phyloP scores from a whole-genome alignment of 345 rosid species.

The Noccaea caerulescens region DNA sequence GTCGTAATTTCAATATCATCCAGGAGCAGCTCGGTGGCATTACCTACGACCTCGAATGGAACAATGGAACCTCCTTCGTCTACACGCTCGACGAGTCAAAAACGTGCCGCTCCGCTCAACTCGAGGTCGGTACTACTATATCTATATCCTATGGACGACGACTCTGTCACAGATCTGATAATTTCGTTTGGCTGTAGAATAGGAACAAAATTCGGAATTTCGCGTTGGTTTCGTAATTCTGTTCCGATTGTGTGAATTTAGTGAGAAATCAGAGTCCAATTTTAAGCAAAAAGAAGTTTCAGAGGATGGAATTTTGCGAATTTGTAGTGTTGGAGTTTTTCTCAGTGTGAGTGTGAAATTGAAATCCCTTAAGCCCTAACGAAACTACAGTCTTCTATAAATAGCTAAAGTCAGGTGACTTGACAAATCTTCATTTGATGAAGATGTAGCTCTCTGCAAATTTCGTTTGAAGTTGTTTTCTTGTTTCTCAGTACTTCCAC shows the following conservation, averaged over 20 bases:
- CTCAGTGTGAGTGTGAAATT: neutral
- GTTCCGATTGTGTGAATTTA: neutral
- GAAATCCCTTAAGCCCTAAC: neutral
- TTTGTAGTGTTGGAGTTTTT: neutral
- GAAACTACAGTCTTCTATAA: neutral
- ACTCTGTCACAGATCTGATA: constrained; percentile 17
- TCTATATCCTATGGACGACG: constrained; percentile 8
- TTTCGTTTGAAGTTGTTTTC: constrained; percentile 1
- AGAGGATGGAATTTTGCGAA: neutral
- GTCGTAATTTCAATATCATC: constrained; percentile 73
- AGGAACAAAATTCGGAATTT: neutral
- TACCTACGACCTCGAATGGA: constrained; percentile 65
- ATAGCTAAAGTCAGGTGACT: too few species aligned
- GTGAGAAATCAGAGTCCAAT: neutral
- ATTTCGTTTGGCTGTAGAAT: neutral
- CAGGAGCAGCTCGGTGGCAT: constrained; percentile 65
- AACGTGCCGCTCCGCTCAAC: constrained; percentile 51
- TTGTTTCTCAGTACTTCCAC: neutral
- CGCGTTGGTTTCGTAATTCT: neutral
- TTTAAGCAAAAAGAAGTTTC: neutral
- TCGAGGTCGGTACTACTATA: constrained; percentile 50
- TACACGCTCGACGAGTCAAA: constrained; percentile 52
- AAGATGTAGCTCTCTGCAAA: constrained; percentile 11
- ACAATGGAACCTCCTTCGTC: constrained; percentile 61
- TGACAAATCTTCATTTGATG: neutral